Base-by-base conservation (phyloP, 2,329 filamentous ascomycete species). In the Cytospora leucostoma region DNA sequence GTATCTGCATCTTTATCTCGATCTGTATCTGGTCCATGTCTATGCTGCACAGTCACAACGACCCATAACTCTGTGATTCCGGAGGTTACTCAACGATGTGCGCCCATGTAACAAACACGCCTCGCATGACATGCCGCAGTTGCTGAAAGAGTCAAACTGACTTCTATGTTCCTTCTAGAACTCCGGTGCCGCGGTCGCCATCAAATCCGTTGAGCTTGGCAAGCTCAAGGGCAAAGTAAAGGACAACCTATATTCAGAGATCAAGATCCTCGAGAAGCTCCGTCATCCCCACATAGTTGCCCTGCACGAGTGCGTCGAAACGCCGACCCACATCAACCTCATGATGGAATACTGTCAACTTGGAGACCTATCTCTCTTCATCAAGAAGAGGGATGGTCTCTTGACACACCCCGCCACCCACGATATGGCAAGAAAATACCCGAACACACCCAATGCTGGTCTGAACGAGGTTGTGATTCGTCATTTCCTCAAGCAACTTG, bases 271-370 rank as follows among this genome's bases (percentile, higher is more conserved):
- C 72, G 95, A 95, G 77, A 91, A 88, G 67, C 85, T 99, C 34
- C 91, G 95, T 65, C 95, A 99, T 77, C 95, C 95, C 34, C 95
- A 99, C 74, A 97, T 99, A 70, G 95, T 98, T 69, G 91, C 93
- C 70, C 88, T 99, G 55, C 93, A 97, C 80, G 92, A 97, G 77
- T 97, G 93, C 79, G 85, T 94, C 75, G 93, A 98, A 76, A 90
- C 92, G 0, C 81, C 86, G 4, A 88, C 89, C 27, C 91, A 96
- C 73, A 97, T 98, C 78, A 95, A 99, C 77, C 85, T 99, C 64
- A 89, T 98, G 67, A 99, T 98, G 94, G 95, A 99, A 79, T 98
- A 96, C 78, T 98, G 95, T 78, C 92, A 96, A 74, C 84, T 99
- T 49, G 94, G 95, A 27, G 95, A 99, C 73, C 79, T 99, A 64